phyloP scores from a whole-genome alignment of 1,284 basidiomycete genomes.

The Ustilago shanxiensis region DNA sequence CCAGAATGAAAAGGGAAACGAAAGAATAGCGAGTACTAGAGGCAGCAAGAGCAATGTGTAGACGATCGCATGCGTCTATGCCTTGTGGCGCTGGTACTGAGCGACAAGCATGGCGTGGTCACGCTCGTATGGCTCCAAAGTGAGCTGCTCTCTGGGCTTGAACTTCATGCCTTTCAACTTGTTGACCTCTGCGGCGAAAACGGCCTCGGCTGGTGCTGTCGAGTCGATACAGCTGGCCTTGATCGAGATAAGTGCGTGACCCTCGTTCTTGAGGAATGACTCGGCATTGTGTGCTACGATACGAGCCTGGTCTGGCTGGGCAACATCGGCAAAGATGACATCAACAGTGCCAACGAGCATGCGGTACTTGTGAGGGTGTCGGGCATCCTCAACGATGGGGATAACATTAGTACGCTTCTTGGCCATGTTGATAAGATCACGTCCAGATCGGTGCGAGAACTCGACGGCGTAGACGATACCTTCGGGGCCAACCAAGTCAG shows the following conservation, averaged over 20 bases:
- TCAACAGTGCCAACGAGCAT: slow-evolving; percentile 69
- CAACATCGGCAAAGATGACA: slow-evolving; percentile 88
- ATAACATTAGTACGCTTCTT: slow-evolving; percentile 99
- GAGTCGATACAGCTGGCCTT: slow-evolving; percentile 99
- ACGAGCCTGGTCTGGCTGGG: slow-evolving; percentile 94
- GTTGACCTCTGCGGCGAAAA: slow-evolving; percentile 91
- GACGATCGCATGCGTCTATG: slow-evolving; percentile 14
- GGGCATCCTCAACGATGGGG: slow-evolving; percentile 97
- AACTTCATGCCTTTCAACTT: slow-evolving; percentile 77
- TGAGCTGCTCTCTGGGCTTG: slow-evolving; percentile 88
- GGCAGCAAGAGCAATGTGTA: background rate
- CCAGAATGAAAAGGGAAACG: slow-evolving; percentile 21
- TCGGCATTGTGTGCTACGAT: slow-evolving; percentile 89
- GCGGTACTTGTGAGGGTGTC: slow-evolving; percentile 76
- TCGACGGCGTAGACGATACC: slow-evolving; percentile 98
- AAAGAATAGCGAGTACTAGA: slow-evolving; percentile 5
- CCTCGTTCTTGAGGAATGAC: slow-evolving; percentile 94
- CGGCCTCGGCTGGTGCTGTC: slow-evolving; percentile 86
- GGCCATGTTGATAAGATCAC: slow-evolving; percentile 99
- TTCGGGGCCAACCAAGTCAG: slow-evolving; percentile 96
- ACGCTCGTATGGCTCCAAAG: slow-evolving; percentile 73
- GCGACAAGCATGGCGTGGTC: slow-evolving; percentile 69
- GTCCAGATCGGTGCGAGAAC: slow-evolving; percentile 94
- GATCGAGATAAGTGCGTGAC: slow-evolving; percentile 95
- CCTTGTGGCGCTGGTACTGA: slow-evolving; percentile 67